A percentile compares a stretch with the other conserved stretches of the same genome.
Conservation (phyloP, 768 basidiomycete genomes). For the Sporobolomyces pararoseus region DNA sequence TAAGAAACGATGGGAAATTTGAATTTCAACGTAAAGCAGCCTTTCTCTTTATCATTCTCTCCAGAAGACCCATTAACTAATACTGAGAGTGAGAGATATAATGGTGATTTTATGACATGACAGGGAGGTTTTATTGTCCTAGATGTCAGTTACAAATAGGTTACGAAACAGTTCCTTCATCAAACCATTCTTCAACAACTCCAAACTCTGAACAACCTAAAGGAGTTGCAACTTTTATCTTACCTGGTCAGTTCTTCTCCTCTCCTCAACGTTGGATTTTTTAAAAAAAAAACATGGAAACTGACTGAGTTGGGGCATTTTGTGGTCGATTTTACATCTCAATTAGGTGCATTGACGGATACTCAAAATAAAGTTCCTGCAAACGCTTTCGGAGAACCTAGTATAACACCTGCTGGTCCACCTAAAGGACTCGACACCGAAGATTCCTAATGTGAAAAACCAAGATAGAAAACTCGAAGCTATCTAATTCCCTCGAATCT, state of each 20-base stretch:
- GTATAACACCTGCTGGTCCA: not conserved
- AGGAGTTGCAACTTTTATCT: conserved; percentile 30
- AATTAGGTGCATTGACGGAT: conserved; percentile 22
- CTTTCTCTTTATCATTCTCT: not conserved
- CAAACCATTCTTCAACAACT: too few species aligned
- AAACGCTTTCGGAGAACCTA: conserved; percentile 23
- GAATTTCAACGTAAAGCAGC: conserved; percentile 35
- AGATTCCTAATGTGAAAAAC: too few species aligned
- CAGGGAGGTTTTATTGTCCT: conserved; percentile 37
- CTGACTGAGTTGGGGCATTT: too few species aligned
- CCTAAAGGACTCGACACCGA: conserved; percentile 6
- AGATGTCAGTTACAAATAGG: conserved; percentile 32
- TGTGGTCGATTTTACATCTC: too few species aligned
- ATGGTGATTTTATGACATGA: not conserved
- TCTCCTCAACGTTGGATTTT: too few species aligned
- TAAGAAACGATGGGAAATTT: conserved; percentile 29
- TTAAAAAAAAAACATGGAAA: too few species aligned
- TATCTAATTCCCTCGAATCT: too few species aligned
- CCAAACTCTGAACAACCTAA: conserved; percentile 12
- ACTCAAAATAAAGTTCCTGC: conserved; percentile 19
- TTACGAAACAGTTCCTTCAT: conserved; percentile 32
- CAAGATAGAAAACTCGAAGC: too few species aligned
- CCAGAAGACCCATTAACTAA: not conserved
- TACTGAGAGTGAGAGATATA: not conserved
- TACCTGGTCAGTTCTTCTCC: conserved; percentile 12